Evolutionary conservation across 2,329 filamentous ascomycete genomes (phyloP).

Genomic region (Trichophyton mentagrophytes): DNA sequence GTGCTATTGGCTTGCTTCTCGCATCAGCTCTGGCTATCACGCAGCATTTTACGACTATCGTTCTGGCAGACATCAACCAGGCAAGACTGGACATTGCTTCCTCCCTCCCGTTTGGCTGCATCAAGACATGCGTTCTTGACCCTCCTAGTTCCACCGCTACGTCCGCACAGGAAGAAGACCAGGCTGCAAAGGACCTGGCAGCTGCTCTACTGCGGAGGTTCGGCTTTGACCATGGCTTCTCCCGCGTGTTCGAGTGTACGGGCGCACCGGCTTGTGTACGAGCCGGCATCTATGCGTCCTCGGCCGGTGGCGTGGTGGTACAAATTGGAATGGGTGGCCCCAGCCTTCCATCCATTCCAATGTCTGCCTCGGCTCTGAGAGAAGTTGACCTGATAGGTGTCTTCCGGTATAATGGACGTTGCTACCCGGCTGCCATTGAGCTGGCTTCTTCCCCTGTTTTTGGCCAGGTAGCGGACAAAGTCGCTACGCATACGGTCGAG

Average conservation of each 20-base stretch:
- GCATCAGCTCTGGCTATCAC: conserved; percentile 45
- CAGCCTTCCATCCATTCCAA: conserved; percentile 38
- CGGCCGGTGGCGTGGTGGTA: conserved; percentile 40
- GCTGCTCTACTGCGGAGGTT: conserved; percentile 19
- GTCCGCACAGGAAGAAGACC: conserved; percentile 20
- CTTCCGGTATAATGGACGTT: conserved; percentile 42
- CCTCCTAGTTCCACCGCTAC: conserved; percentile 6
- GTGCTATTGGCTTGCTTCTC: conserved; percentile 47
- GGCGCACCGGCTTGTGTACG: conserved; percentile 35
- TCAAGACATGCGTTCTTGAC: conserved; percentile 16
- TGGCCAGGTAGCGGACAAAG: conserved; percentile 36
- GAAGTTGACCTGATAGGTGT: conserved; percentile 48
- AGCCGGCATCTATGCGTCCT: conserved; percentile 33
- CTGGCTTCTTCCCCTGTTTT: conserved; percentile 40
- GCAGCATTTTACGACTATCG: conserved; percentile 41
- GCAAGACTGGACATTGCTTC: conserved; percentile 44
- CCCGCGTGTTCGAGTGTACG: conserved; percentile 36
- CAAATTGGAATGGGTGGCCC: conserved; percentile 48
- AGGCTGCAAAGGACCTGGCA: conserved; percentile 25
- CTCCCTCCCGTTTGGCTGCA: conserved; percentile 26
- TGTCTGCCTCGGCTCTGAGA: conserved; percentile 42
- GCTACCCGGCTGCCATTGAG: conserved; percentile 43
- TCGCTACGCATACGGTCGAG: conserved; percentile 42
- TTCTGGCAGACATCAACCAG: conserved; percentile 49
- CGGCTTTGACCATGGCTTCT: conserved; percentile 25